phyloP scores from a whole-genome alignment of 2,329 filamentous ascomycete species.

The Pseudocercospora crystallina region DNA sequence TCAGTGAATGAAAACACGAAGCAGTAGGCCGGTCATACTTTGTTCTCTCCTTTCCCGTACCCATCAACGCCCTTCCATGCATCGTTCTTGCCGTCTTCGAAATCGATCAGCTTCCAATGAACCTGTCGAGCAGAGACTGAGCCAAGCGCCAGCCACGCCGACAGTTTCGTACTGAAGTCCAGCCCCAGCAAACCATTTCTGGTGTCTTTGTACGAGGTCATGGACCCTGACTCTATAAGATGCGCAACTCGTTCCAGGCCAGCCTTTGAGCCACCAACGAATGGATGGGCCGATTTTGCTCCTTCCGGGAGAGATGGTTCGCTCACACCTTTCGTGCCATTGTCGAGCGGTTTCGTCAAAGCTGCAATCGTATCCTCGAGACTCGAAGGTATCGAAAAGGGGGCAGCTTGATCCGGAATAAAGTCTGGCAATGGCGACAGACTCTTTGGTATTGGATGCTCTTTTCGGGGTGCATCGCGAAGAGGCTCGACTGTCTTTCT shows the following conservation, averaged over 20 bases:
- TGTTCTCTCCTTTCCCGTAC: conserved; percentile 69
- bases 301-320: conserved; percentile 57
- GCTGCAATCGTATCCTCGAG: conserved; percentile 55
- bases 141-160: conserved; percentile 70
- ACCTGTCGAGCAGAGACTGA: conserved; percentile 72
- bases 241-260: conserved; percentile 61
- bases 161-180: conserved; percentile 75
- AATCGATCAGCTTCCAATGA: conserved; percentile 64
- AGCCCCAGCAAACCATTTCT: conserved; percentile 69
- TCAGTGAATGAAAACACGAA: background rate
- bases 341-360: conserved; percentile 59
- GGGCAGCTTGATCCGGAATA: conserved; percentile 59
- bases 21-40: conserved; percentile 28
- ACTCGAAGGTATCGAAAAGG: conserved; percentile 63
- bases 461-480: conserved; percentile 60
- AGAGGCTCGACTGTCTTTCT: conserved; percentile 72
- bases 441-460: conserved; percentile 54
- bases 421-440: conserved; percentile 60
- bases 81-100: conserved; percentile 62
- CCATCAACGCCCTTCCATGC: conserved; percentile 49
- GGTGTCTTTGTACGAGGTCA: conserved; percentile 66
- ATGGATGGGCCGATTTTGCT: conserved; percentile 62
- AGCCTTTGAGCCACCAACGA: conserved; percentile 64
- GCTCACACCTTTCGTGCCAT: conserved; percentile 39
- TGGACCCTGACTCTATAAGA: conserved; percentile 60